Percentiles rank a stretch among this genome's conserved stretches.
phyloP scores from a whole-genome alignment of 176 grass and related monocot genomes.

The Avena sativa region DNA sequence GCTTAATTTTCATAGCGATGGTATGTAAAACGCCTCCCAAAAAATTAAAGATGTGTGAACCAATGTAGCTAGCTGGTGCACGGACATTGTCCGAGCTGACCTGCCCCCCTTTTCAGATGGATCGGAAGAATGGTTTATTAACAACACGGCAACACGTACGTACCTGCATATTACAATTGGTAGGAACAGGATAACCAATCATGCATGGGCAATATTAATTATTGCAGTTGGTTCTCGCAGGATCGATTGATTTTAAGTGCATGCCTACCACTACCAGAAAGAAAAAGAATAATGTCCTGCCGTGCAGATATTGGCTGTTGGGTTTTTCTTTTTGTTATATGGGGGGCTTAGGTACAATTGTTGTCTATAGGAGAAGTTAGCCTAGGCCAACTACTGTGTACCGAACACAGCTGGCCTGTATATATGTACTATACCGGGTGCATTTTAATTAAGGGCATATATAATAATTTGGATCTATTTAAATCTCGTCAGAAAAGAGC shows the following conservation, averaged over 20 bases:
- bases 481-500: not conserved
- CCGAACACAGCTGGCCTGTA: slow-evolving; percentile 44
- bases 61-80: slow-evolving; percentile 30
- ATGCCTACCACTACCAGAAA: not conserved
- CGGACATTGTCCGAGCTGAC: slow-evolving; percentile 43
- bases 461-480: not conserved
- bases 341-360: slow-evolving; percentile 38
- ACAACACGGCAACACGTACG: not conserved
- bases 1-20: not conserved
- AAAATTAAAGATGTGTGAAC: not conserved
- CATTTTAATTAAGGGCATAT: not conserved
- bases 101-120: not conserved
- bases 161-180: not conserved
- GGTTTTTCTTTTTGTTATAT: slow-evolving; percentile 12
- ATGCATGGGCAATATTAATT: slow-evolving; percentile 22
- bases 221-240: not conserved
- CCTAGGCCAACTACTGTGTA: slow-evolving; percentile 23
- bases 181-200: not conserved
- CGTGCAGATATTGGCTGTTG: slow-evolving; percentile 12
- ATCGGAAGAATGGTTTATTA: not conserved
- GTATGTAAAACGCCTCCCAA: not conserved
- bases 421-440: not conserved
- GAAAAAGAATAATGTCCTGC: slow-evolving; percentile 32
- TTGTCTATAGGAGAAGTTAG: slow-evolving; percentile 30
- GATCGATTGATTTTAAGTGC: slow-evolving; percentile 16